Percentiles rank a stretch among this genome's conserved stretches.
phyloP scores from a whole-genome alignment of 2,329 filamentous ascomycete species.

The Grosmannia huntii region DNA sequence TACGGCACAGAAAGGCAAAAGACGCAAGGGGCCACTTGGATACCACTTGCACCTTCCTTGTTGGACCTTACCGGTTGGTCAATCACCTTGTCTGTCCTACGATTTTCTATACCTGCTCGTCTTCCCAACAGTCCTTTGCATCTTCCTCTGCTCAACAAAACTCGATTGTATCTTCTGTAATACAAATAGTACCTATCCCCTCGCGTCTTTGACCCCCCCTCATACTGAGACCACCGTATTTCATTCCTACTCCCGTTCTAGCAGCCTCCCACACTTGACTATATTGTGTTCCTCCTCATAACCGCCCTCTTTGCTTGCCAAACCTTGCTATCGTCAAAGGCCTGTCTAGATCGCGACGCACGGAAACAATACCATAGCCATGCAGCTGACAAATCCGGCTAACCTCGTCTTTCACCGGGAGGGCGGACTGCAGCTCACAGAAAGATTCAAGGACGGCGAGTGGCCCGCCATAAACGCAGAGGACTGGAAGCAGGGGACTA shows the following conservation, averaged over 20 bases:
- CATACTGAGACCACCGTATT: no score
- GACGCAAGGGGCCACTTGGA: background rate
- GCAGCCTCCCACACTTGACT: background rate
- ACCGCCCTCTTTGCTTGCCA: background rate
- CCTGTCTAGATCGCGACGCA: no score
- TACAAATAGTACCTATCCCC: no score
- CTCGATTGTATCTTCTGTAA: no score
- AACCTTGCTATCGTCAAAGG: no score
- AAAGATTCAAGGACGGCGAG: constrained; percentile 6
- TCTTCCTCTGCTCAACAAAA: no score
- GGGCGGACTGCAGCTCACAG: constrained; percentile 9
- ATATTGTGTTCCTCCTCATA: background rate
- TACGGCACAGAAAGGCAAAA: background rate
- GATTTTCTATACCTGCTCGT: background rate
- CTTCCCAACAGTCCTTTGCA: background rate
- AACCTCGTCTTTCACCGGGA: constrained; percentile 10
- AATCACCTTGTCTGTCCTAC: background rate
- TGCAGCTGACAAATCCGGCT: constrained; percentile 3
- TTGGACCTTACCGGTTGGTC: background rate
- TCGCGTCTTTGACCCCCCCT: no score
- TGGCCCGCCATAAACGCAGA: constrained; percentile 1
- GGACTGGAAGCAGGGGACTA: constrained; percentile 4
- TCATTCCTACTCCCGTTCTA: no score
- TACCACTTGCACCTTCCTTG: background rate
- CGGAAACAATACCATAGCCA: no score